Evolutionary conservation across 768 basidiomycete species (phyloP).

Genomic region (Kwoniella dendrophila): DNA sequence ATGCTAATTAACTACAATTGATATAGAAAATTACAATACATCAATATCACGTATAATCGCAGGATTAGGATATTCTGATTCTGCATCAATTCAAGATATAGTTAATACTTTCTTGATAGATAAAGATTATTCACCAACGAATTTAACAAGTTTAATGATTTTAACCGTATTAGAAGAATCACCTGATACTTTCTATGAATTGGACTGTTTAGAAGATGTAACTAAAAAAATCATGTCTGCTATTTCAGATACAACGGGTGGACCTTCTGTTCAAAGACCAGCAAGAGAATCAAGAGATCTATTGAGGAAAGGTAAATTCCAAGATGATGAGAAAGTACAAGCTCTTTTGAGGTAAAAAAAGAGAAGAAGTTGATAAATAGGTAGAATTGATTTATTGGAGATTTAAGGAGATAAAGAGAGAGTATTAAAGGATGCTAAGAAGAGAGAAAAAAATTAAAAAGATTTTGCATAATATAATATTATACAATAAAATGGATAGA

Average conservation of each 20-base stretch:
- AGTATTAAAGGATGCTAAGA: too few relatives aligned
- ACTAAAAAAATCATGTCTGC: slow-evolving; percentile 74
- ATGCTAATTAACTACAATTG: background rate
- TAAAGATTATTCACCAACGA: slow-evolving; percentile 67
- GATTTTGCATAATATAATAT: background rate
- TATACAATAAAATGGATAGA: background rate
- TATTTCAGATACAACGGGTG: slow-evolving; percentile 63
- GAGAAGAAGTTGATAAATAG: background rate
- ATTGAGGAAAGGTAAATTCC: slow-evolving; percentile 50
- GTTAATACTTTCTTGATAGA: slow-evolving; percentile 69
- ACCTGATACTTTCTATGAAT: slow-evolving; percentile 68
- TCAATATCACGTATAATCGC: slow-evolving; percentile 68
- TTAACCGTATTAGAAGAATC: slow-evolving; percentile 55
- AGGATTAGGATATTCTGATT: slow-evolving; percentile 64
- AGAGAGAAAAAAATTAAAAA: background rate
- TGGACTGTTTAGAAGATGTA: slow-evolving; percentile 66
- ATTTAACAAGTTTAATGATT: slow-evolving; percentile 50
- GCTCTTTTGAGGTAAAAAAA: slow-evolving; percentile 32
- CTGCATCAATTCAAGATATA: slow-evolving; percentile 67
- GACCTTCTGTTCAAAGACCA: slow-evolving; percentile 73
- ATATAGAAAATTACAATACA: slow-evolving; percentile 69
- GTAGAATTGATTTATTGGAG: background rate
- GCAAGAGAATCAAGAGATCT: slow-evolving; percentile 71
- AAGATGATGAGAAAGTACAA: slow-evolving; percentile 54
- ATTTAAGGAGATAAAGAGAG: too few relatives aligned